Evolutionary conservation across 2,329 filamentous ascomycete genomes (phyloP).

Genomic region (Boeremia exigua): DNA sequence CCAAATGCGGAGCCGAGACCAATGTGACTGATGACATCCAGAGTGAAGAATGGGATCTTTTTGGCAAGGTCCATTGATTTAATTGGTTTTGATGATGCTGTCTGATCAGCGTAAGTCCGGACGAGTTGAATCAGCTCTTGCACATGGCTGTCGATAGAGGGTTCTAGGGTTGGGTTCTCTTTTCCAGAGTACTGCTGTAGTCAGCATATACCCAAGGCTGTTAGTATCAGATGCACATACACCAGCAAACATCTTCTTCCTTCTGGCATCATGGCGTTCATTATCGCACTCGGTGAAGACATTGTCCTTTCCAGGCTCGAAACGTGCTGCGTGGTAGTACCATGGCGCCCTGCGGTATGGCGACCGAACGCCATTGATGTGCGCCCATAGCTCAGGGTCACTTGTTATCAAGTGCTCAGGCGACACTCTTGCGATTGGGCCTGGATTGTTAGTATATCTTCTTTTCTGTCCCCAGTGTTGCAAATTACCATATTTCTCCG

Average conservation of each 20-base stretch:
- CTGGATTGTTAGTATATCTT: slow-evolving; percentile 26
- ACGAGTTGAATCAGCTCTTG: slow-evolving; percentile 57
- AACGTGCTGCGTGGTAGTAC: slow-evolving; percentile 52
- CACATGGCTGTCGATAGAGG: slow-evolving; percentile 57
- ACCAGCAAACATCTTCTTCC: slow-evolving; percentile 59
- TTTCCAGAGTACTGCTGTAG: slow-evolving; percentile 58
- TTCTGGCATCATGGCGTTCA: slow-evolving; percentile 51
- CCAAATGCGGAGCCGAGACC: slow-evolving; percentile 61
- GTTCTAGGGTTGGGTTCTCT: slow-evolving; percentile 60
- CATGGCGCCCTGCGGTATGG: slow-evolving; percentile 50
- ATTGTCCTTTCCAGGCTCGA: slow-evolving; percentile 62
- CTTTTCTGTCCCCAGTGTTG: neutral
- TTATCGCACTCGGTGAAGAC: slow-evolving; percentile 61
- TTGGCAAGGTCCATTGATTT: slow-evolving; percentile 55
- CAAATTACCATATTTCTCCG: slow-evolving; percentile 37
- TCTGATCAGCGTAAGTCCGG: slow-evolving; percentile 52
- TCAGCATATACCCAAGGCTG: slow-evolving; percentile 6
- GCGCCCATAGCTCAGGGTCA: slow-evolving; percentile 55
- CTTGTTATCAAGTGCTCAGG: slow-evolving; percentile 59
- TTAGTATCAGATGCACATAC: slow-evolving; percentile 33
- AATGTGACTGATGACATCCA: slow-evolving; percentile 63
- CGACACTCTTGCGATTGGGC: slow-evolving; percentile 53
- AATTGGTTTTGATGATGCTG: slow-evolving; percentile 29
- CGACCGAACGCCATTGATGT: slow-evolving; percentile 51
- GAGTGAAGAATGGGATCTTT: slow-evolving; percentile 59